Evolutionary conservation across 208 protist species (phyloP).

Genomic region (Leishmania arabica): DNA sequence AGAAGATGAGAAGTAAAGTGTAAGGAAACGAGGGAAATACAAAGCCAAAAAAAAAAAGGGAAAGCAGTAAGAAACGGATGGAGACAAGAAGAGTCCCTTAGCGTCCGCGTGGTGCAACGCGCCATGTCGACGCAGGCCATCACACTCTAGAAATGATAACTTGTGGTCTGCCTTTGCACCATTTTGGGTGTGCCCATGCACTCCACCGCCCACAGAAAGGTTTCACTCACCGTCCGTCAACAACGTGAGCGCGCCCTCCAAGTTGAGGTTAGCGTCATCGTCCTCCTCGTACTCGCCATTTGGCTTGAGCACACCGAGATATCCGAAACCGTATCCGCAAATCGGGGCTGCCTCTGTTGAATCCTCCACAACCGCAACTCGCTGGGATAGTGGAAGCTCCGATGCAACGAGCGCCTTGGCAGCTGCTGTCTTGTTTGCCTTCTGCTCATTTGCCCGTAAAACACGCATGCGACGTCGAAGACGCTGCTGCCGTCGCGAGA

Average conservation of each 20-base stretch:
- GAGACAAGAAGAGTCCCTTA: neutral
- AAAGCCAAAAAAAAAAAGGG: neutral
- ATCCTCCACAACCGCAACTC: slow-evolving; percentile 26
- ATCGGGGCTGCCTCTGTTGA: slow-evolving; percentile 32
- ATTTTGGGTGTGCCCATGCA: neutral
- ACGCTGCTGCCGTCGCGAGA: slow-evolving; percentile 13
- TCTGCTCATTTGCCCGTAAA: slow-evolving; percentile 51
- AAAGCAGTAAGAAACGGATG: neutral
- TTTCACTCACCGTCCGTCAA: slow-evolving; percentile 42
- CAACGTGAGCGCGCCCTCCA: slow-evolving; percentile 62
- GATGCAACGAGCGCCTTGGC: slow-evolving; percentile 53
- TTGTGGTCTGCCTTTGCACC: neutral
- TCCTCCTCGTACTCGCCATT: slow-evolving; percentile 81
- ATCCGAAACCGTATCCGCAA: slow-evolving; percentile 84
- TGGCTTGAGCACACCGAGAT: slow-evolving; percentile 72
- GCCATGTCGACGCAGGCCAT: neutral
- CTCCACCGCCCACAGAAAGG: neutral
- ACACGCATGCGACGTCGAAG: slow-evolving; percentile 40
- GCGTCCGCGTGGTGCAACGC: neutral
- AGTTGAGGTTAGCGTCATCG: slow-evolving; percentile 49
- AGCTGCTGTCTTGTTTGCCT: slow-evolving; percentile 38
- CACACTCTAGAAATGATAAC: neutral
- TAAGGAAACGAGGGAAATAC: neutral
- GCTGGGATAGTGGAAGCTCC: slow-evolving; percentile 49
- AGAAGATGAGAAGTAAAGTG: neutral